phyloP scores from a whole-genome alignment of 108 stramenopile species.

The Cyclostephanos tholiformis region DNA sequence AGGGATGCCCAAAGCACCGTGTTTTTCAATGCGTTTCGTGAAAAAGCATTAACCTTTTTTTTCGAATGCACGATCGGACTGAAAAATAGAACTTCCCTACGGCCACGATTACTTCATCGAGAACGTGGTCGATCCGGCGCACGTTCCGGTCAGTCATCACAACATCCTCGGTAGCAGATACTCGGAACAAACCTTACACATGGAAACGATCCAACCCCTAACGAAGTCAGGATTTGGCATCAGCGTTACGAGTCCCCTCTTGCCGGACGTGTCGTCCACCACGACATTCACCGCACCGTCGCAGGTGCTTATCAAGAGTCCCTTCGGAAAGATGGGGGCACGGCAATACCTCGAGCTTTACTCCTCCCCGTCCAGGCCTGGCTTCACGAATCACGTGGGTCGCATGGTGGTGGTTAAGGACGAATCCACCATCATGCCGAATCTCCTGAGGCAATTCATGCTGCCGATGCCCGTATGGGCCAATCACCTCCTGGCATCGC shows the following conservation, averaged over 20 bases:
- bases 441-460: conserved; percentile 20
- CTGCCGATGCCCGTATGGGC: conserved; percentile 42
- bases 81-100: conserved; percentile 38
- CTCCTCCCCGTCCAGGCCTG: conserved; percentile 38
- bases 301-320: conserved; percentile 14
- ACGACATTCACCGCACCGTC: conserved; percentile 29
- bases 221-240: conserved; percentile 38
- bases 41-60: no score
- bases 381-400: conserved; percentile 48
- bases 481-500: conserved; percentile 30
- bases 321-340: conserved; percentile 24
- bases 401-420: conserved; percentile 44
- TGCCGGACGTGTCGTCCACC: not conserved
- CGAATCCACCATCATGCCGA: conserved; percentile 12
- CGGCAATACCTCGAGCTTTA: conserved; percentile 33
- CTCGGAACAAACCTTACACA: conserved; percentile 7
- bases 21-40: no score
- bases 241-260: not conserved
- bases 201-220: conserved; percentile 6
- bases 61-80: no score
- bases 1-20: no score
- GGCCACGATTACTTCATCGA: conserved; percentile 42
- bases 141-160: conserved; percentile 31
- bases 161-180: conserved; percentile 41
- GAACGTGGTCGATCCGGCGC: conserved; percentile 44